Percentiles rank a stretch among this genome's conserved stretches.
Conservation (phyloP, 345 rosid species). For the Acer saccharum region DNA sequence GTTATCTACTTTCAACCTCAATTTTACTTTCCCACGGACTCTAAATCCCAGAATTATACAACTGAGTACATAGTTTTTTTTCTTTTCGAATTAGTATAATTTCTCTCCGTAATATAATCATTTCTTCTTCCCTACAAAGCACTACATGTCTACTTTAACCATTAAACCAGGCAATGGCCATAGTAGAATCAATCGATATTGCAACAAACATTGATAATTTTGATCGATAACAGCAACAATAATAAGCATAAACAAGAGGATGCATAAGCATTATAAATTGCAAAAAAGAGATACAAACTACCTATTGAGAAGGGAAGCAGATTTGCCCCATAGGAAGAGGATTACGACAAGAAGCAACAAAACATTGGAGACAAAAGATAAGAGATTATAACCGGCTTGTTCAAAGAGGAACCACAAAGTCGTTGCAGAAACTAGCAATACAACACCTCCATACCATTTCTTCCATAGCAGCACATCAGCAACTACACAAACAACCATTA, state of each 20-base stretch:
- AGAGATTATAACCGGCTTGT: constrained; percentile 71
- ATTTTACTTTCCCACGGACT: not conserved
- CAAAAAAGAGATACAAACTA: constrained; percentile 17
- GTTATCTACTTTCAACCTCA: not conserved
- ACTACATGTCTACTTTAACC: not conserved
- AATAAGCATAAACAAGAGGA: not conserved
- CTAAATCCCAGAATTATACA: not conserved
- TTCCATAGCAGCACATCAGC: constrained; percentile 90
- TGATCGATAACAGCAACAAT: not conserved
- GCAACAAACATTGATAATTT: not conserved
- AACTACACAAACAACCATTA: constrained; percentile 36
- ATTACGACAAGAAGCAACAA: constrained; percentile 68
- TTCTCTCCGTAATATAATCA: too few species aligned
- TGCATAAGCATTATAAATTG: not conserved
- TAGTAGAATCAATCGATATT: too few species aligned
- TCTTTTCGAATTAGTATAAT: too few species aligned
- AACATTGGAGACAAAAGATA: constrained; percentile 76
- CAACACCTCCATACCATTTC: constrained; percentile 51
- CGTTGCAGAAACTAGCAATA: constrained; percentile 55
- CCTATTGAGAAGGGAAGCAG: constrained; percentile 95
- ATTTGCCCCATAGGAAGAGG: constrained; percentile 97
- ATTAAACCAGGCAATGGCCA: not conserved
- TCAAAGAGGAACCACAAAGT: constrained; percentile 76
- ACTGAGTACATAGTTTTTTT: not conserved
- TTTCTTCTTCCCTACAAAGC: not conserved